Percentiles rank a stretch among this genome's conserved stretches.
Evolutionary conservation across 331 rosid genomes (phyloP).

Genomic region (Acacia concinna): DNA sequence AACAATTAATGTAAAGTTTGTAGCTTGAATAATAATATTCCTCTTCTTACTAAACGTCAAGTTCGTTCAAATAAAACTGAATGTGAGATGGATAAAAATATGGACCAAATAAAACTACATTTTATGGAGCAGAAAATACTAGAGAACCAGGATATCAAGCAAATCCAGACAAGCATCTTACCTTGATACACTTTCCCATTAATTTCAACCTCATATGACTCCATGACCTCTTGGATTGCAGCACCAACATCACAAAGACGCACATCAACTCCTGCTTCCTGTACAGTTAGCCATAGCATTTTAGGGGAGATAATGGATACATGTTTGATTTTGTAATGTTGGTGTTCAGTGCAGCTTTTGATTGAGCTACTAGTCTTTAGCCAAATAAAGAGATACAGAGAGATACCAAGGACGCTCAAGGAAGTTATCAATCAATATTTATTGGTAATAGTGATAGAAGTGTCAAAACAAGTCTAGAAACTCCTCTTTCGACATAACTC

Average conservation of each 20-base stretch:
- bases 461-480: background rate
- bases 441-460: background rate
- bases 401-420: background rate
- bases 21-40: too few relatives aligned
- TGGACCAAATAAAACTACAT: background rate
- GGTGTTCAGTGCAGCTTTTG: background rate
- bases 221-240: conserved; percentile 98
- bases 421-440: background rate
- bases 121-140: background rate
- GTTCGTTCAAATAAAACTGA: background rate
- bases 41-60: background rate
- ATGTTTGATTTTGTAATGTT: background rate
- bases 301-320: background rate
- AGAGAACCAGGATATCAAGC: background rate
- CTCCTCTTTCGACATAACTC: background rate
- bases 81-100: background rate
- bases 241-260: conserved; percentile 97
- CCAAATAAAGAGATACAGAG: background rate
- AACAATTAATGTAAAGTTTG: too few relatives aligned
- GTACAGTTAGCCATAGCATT: conserved; percentile 23
- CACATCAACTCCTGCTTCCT: conserved; percentile 98
- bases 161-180: conserved; percentile 33
- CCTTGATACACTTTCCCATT: conserved; percentile 92
- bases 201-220: conserved; percentile 92
- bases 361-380: background rate